Conservation (phyloP, 2,329 filamentous ascomycete species). For the Juglanconis sp. region DNA sequence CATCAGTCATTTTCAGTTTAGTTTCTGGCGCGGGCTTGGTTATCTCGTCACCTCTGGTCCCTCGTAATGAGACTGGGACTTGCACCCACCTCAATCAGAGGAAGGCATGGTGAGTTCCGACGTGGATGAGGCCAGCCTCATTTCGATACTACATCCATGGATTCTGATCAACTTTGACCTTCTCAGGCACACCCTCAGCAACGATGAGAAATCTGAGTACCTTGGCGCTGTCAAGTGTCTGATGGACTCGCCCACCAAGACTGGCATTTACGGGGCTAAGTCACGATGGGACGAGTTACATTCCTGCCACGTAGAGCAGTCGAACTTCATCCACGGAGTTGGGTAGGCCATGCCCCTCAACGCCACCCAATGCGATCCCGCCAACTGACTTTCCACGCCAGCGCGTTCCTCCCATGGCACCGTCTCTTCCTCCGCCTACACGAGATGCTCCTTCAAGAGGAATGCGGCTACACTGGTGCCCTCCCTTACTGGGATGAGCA, state of each 20-base stretch:
- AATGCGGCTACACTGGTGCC: slow-evolving; percentile 26
- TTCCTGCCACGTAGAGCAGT: slow-evolving; percentile 29
- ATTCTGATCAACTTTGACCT: not conserved
- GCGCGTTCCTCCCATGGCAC: slow-evolving; percentile 34
- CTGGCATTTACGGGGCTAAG: slow-evolving; percentile 24
- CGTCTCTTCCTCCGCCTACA: slow-evolving; percentile 32
- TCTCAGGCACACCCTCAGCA: slow-evolving; percentile 2
- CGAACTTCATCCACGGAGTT: slow-evolving; percentile 28
- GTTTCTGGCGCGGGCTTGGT: no score
- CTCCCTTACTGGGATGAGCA: slow-evolving; percentile 35
- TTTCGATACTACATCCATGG: not conserved
- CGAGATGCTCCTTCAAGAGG: slow-evolving; percentile 28
- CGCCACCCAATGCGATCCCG: not conserved
- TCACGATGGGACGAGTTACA: slow-evolving; percentile 32
- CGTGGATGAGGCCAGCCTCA: no score
- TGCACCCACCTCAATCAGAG: no score
- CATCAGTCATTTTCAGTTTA: no score
- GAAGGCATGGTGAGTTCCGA: no score
- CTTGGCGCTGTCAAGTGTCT: slow-evolving; percentile 31
- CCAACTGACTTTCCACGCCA: not conserved
- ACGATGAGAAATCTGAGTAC: slow-evolving; percentile 27
- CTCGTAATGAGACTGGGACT: no score
- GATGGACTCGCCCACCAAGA: slow-evolving; percentile 25
- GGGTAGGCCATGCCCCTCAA: slow-evolving; percentile 17
- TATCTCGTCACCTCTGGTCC: no score